phyloP scores from a whole-genome alignment of 495 filamentous ascomycete genomes.

The Saxophila tyrrhenica region DNA sequence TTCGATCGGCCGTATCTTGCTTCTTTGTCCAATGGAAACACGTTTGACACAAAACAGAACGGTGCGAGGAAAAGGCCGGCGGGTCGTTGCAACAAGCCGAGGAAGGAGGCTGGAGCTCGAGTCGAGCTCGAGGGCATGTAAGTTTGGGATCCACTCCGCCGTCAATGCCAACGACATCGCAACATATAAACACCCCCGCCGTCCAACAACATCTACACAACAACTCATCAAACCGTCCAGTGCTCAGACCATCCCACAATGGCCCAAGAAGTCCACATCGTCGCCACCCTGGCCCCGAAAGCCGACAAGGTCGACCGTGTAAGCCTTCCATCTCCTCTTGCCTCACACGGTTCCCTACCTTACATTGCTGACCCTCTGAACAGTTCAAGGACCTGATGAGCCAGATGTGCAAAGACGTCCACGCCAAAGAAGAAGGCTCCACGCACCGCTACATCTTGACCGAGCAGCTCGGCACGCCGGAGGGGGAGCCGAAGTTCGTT shows the following conservation, averaged over 20 bases:
- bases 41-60: no score
- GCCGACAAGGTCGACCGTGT: neutral
- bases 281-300: neutral
- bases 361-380: no score
- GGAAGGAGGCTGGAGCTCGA: neutral
- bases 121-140: no score
- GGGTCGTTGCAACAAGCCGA: neutral
- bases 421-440: slow-evolving; percentile 1
- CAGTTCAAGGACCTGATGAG: slow-evolving; percentile 1
- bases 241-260: neutral
- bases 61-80: no score
- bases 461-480: slow-evolving; percentile 15
- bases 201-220: neutral
- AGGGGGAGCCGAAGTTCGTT: slow-evolving; percentile 19
- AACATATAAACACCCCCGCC: neutral
- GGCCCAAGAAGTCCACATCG: neutral
- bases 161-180: no score
- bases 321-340: neutral
- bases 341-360: neutral
- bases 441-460: slow-evolving; percentile 9
- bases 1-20: no score
- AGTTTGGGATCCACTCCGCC: no score
- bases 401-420: slow-evolving; percentile 7
- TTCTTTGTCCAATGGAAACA: neutral
- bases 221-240: neutral